Evolutionary conservation across 2,329 filamentous ascomycete genomes (phyloP).

Genomic region (Penicillium sp.): DNA sequence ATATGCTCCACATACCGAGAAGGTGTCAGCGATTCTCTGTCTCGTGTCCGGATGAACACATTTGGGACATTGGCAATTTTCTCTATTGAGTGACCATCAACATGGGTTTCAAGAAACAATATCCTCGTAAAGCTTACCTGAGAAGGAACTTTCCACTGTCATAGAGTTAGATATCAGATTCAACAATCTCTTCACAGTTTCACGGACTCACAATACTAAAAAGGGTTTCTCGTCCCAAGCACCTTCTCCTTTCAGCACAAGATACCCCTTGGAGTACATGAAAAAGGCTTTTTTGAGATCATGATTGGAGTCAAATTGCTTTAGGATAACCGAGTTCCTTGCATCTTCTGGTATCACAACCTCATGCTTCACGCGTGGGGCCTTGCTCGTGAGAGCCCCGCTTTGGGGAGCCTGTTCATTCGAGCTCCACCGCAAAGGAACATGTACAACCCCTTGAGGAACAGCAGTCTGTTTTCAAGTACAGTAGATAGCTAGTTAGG

Average conservation of each 20-base stretch:
- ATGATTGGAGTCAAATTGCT: neutral
- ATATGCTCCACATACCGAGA: slow-evolving; percentile 51
- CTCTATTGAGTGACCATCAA: slow-evolving; percentile 46
- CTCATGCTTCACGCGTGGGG: neutral
- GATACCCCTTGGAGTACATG: neutral
- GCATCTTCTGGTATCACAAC: neutral
- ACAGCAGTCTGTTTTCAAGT: neutral
- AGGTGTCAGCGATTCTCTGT: slow-evolving; percentile 69
- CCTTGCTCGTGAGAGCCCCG: neutral
- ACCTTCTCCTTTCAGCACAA: neutral
- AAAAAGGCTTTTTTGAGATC: neutral
- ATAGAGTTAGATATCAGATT: neutral
- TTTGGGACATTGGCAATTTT: slow-evolving; percentile 68
- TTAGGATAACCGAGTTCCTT: neutral
- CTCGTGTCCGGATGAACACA: slow-evolving; percentile 71
- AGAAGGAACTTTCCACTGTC: slow-evolving; percentile 19
- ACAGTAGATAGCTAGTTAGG: neutral
- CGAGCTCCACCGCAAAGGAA: neutral
- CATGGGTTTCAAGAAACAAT: neutral
- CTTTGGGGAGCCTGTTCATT: neutral
- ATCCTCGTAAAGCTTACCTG: slow-evolving; percentile 10
- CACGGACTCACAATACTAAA: neutral
- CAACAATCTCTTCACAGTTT: neutral
- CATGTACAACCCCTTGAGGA: neutral
- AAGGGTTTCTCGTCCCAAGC: neutral